Base-by-base conservation (phyloP, 2,329 filamentous ascomycete genomes). In the Camptophora hylomeconis region DNA sequence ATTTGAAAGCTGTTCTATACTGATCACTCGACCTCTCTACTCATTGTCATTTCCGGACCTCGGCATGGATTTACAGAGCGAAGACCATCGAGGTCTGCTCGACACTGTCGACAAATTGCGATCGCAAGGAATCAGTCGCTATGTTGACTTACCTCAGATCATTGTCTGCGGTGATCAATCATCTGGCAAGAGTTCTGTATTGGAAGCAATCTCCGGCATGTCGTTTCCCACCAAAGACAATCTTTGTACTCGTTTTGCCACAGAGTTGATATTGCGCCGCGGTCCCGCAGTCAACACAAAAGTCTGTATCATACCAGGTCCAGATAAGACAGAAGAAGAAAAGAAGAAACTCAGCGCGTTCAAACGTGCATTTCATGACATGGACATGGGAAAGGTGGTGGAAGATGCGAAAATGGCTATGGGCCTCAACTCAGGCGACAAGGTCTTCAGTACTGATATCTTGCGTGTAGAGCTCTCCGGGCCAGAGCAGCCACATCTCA, bases 21-120 rank as follows among this genome's bases (percentile, higher is more conserved):
- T 20, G 19, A 20, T n/a, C 8, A 20, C 19, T 20, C 19, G n/a
- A n/a, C n/a, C n/a, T n/a, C n/a, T n/a, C n/a, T n/a, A n/a, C n/a
- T n/a, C n/a, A n/a, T n/a, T n/a, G n/a, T n/a, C n/a, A n/a, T n/a
- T n/a, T n/a, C n/a, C n/a, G n/a, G n/a, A n/a, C n/a, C n/a, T n/a
- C n/a, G n/a, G 7, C 11, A 32, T 39, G 9, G 29, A 48, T 13
- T 31, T 42, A 8, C 40, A 37, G 5, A 38, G 34, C 5, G 32
- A 30, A 8, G 36, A 33, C n/a, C 38, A 43, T 25, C 28, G 37
- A 3, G 47, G 49, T 17, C 45, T 75, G 0, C 54, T 75, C 14
- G 60, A 72, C 25, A 54, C 61, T 0, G 63, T 70, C 15, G 64
- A 72, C 39, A 52, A 56, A 1, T 50, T 76, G 0, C 60, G 65